Base-by-base conservation (phyloP, 805 yeast genomes). In the Dipodascopsis uninucleata region DNA sequence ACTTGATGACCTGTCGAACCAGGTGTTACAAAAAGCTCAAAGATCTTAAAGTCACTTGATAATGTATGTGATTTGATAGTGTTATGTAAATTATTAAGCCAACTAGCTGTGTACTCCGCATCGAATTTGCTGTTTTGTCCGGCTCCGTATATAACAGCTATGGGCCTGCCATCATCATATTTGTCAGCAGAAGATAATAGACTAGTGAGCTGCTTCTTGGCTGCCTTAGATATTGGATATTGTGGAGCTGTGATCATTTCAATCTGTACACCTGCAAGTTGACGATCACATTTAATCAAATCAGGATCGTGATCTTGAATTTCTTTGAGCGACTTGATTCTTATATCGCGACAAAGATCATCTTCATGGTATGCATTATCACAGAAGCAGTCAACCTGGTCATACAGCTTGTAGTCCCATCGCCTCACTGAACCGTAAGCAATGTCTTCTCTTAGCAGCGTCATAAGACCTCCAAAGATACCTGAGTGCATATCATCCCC, bases 1-100 rank as follows among this genome's bases (percentile, higher is more conserved):
- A 41, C 23, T 18, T 32, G 39, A 16, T 46, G 47, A 4, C 53
- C 52, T 4, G 49, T 31, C 9, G 55, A 45, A n/a, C 50, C 50
- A 4, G 55, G 43, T 1, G 55, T 32, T 22, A 50, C 21, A 17
- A 46, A 48, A 23, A 50, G 28, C 28, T 49, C 53, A 12, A 28
- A 28, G 3, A 45, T 6, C 17, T 39, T 36, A 5, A 24, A 36
- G 5, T 14, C 31, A 33, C 21, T 36, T 3, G n/a, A n/a, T n/a
- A n/a, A n/a, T n/a, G n/a, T n/a, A n/a, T n/a, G n/a, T n/a, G n/a
- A n/a, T n/a, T n/a, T 14, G 5, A 45, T 17, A 12, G 36, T 36
- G 9, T 31, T 36, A 24, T 37, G 50, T 20, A 41, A 18, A 8
- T 17, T 5, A 8, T 38, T 17, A 2, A 49, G 31, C 53, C 53